Conservation (phyloP, 2,329 filamentous ascomycete species). For the Pyrenophora seminiperda region DNA sequence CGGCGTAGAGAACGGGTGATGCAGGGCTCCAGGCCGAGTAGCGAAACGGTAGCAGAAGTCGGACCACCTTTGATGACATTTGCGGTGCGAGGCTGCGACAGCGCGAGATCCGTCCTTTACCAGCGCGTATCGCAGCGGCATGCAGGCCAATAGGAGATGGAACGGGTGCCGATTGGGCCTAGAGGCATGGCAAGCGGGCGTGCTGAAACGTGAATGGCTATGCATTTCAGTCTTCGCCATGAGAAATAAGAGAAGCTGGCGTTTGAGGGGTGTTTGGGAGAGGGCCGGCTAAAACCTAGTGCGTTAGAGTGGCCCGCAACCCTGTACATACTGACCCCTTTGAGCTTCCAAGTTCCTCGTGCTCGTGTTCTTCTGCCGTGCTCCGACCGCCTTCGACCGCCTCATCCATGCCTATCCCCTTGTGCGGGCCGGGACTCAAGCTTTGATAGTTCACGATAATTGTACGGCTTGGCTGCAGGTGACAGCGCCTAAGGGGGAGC, state of each 20-base stretch:
- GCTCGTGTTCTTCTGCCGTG: neutral
- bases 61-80: conserved; percentile 38
- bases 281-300: conserved; percentile 25
- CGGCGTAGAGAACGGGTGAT: conserved; percentile 3
- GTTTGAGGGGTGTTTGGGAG: conserved; percentile 42
- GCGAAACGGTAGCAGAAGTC: conserved; percentile 43
- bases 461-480: conserved; percentile 15
- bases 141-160: conserved; percentile 37
- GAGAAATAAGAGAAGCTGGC: conserved; percentile 20
- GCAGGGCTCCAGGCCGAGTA: conserved; percentile 23
- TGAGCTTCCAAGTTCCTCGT: conserved; percentile 1
- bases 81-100: conserved; percentile 40
- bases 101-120: conserved; percentile 30
- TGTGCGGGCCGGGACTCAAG: conserved; percentile 7
- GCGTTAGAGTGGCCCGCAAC: conserved; percentile 31
- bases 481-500: conserved; percentile 25
- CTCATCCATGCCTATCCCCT: neutral
- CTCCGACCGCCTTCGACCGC: conserved; percentile 11
- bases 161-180: conserved; percentile 21
- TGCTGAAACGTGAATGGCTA: conserved; percentile 39
- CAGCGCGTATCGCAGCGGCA: conserved; percentile 37
- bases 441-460: conserved; percentile 11
- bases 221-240: conserved; percentile 30
- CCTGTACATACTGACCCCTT: neutral
- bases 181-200: conserved; percentile 15